Conservation (phyloP, 2,329 filamentous ascomycete genomes). For the Ophiostoma sp. region DNA sequence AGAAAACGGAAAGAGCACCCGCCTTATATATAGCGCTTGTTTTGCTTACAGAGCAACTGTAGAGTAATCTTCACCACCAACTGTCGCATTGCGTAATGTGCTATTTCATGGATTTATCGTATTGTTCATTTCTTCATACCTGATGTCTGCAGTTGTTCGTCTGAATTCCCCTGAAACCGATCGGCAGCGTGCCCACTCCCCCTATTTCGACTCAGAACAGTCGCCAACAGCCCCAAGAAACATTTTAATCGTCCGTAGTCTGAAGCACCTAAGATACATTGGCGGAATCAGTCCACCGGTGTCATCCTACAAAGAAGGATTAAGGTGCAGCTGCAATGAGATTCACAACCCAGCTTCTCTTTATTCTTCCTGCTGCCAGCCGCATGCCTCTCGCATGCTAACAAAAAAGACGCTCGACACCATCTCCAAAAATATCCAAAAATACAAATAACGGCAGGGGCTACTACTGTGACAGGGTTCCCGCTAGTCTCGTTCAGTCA, state of each 20-base stretch:
- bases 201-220: slow-evolving; percentile 11
- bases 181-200: slow-evolving; percentile 19
- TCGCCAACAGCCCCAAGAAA: slow-evolving; percentile 10
- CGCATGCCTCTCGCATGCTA: neutral
- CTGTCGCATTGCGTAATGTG: neutral
- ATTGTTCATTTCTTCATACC: neutral
- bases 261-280: no score
- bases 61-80: no score
- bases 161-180: slow-evolving; percentile 19
- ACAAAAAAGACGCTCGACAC: neutral
- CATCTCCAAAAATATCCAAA: slow-evolving; percentile 4
- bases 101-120: neutral
- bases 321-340: neutral
- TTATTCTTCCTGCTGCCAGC: neutral
- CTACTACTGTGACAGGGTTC: slow-evolving; percentile 19
- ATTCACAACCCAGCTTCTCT: neutral
- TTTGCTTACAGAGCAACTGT: no score
- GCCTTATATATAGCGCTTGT: no score
- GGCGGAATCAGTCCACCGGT: no score
- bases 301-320: neutral
- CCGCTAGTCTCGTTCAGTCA: slow-evolving; percentile 21
- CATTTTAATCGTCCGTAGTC: neutral
- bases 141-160: neutral
- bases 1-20: neutral
- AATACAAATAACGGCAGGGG: slow-evolving; percentile 10